Percentiles rank a stretch among this genome's conserved stretches.
These are phyloP conservation scores for Acacia confusa DNA, from an alignment of 306 rosid genomes.

Conservation along the genomic window DNA sequence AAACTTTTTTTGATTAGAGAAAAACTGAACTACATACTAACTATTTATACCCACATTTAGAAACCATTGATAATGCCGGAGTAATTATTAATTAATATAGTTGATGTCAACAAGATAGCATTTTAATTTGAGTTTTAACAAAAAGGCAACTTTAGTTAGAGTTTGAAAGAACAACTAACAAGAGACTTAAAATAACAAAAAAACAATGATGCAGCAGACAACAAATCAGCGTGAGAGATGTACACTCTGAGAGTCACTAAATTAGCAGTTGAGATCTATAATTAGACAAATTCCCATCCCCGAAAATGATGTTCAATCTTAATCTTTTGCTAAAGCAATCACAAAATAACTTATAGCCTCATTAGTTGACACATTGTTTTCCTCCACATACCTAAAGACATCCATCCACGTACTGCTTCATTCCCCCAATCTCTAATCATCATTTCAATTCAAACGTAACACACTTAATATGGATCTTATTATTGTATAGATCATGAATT, in stretches of 20 bases:
- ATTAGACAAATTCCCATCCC: neutral
- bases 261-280: neutral
- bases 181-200: neutral
- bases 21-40: neutral
- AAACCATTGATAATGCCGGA: neutral
- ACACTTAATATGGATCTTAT: neutral
- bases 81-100: neutral
- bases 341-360: neutral
- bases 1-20: too few species aligned
- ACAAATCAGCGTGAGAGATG: neutral
- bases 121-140: too few species aligned
- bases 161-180: neutral
- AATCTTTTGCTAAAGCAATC: neutral
- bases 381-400: neutral
- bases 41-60: neutral
- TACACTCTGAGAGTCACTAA: neutral
- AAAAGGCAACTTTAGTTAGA: neutral
- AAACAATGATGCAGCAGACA: neutral
- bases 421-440: neutral
- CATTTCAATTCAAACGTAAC: neutral
- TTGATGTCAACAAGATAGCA: neutral
- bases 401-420: neutral
- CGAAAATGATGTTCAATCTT: constrained; percentile 1
- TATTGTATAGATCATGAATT: too few species aligned
- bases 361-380: neutral